Conservation (phyloP, 192 early-diverging fungal genomes). For the Chytriomyces sp. region DNA sequence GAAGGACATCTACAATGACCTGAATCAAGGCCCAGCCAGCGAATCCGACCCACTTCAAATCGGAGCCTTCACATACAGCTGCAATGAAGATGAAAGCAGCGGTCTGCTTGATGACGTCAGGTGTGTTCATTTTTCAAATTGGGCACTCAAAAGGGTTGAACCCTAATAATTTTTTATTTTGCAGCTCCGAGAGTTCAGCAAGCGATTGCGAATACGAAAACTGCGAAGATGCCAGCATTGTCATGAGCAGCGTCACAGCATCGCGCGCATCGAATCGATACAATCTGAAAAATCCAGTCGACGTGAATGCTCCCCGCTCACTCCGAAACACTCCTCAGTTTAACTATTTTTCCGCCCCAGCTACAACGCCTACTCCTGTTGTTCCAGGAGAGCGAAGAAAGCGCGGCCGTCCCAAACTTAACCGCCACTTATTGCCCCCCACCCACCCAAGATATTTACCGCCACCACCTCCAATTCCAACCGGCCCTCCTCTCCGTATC, state of each 20-base stretch:
- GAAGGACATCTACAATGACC: constrained; percentile 28
- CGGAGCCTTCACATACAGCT: not conserved
- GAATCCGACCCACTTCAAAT: not conserved
- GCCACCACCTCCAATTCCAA: not conserved
- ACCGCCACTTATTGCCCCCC: constrained; percentile 17
- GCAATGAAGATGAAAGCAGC: not conserved
- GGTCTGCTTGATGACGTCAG: not conserved
- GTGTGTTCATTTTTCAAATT: not conserved
- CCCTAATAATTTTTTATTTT: no score
- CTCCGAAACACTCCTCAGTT: not conserved
- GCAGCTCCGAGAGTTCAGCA: not conserved
- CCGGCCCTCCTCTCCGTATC: not conserved
- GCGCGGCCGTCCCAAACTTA: constrained; percentile 25
- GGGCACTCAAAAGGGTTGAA: no score
- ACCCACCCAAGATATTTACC: constrained; percentile 19
- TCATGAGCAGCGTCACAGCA: constrained; percentile 3
- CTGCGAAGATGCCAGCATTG: constrained; percentile 9
- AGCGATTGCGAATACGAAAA: constrained; percentile 10
- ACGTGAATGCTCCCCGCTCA: not conserved
- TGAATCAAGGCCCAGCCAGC: not conserved
- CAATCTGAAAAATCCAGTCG: not conserved
- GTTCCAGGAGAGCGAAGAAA: not conserved
- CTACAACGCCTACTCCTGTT: not conserved
- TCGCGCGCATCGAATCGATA: not conserved
- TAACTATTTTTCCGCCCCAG: not conserved